These are phyloP conservation scores for Beverwykella pulmonaria DNA, from an alignment of 495 filamentous ascomycete species.

Conservation along the genomic window DNA sequence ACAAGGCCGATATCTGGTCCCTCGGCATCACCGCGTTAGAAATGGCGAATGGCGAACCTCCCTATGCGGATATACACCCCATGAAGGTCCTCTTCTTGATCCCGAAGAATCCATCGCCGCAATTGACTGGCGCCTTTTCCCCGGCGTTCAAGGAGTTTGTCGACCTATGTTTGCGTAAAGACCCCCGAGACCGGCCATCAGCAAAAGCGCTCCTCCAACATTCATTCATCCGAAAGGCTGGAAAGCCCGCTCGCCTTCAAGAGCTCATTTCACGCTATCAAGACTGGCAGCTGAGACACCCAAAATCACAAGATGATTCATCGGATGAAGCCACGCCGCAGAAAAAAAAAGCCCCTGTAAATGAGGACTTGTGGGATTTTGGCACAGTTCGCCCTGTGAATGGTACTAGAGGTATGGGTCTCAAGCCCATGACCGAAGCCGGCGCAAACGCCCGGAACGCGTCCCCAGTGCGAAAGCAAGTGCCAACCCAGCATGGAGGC, in stretches of 20 bases:
- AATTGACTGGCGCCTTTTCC: conserved; percentile 81
- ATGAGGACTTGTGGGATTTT: conserved; percentile 95
- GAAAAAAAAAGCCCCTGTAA: conserved; percentile 32
- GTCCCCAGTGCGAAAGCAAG: conserved; percentile 40
- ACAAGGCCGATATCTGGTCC: conserved; percentile 99
- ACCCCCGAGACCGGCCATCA: conserved; percentile 83
- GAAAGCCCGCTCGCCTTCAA: conserved; percentile 85
- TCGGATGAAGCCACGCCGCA: conserved; percentile 49
- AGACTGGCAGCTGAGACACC: conserved; percentile 67
- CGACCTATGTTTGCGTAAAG: conserved; percentile 79
- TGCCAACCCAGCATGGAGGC: background rate
- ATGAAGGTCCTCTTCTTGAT: conserved; percentile 99
- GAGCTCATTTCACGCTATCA: conserved; percentile 90
- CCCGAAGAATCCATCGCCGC: conserved; percentile 88
- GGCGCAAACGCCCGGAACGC: conserved; percentile 64
- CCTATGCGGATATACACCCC: conserved; percentile 94
- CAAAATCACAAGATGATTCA: conserved; percentile 62
- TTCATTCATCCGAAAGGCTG: conserved; percentile 84
- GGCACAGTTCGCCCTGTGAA: conserved; percentile 76
- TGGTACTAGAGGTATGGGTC: conserved; percentile 53
- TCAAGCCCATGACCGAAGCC: conserved; percentile 73
- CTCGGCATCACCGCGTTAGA: conserved; percentile 97
- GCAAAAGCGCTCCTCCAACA: conserved; percentile 88
- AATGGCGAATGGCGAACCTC: conserved; percentile 88
- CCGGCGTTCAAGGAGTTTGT: conserved; percentile 94